These are phyloP conservation scores for Phytophthora ramorum DNA, from an alignment of 352 stramenopile genomes.

Conservation along the genomic window DNA sequence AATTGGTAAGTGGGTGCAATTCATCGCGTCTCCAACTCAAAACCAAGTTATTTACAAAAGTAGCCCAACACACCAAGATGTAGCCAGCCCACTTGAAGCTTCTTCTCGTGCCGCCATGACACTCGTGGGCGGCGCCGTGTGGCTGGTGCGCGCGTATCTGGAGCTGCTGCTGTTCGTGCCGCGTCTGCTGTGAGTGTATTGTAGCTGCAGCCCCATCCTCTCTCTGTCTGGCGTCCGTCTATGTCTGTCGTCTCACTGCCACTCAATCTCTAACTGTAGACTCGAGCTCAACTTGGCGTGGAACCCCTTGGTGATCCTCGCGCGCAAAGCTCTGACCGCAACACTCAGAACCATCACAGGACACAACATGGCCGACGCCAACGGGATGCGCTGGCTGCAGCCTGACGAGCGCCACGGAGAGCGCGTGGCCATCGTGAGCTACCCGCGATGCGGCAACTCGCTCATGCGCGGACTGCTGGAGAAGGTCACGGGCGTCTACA, in stretches of 20 bases:
- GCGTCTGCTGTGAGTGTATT: slow-evolving; percentile 62
- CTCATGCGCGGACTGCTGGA: slow-evolving; percentile 96
- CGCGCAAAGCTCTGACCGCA: slow-evolving; percentile 42
- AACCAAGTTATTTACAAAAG: neutral
- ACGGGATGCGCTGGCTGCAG: slow-evolving; percentile 71
- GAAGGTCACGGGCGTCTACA: slow-evolving; percentile 95
- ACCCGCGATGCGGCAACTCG: slow-evolving; percentile 97
- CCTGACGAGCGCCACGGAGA: slow-evolving; percentile 70
- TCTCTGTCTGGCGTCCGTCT: slow-evolving; percentile 23
- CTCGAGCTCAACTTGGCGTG: slow-evolving; percentile 69
- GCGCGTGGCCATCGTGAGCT: slow-evolving; percentile 94
- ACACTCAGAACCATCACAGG: slow-evolving; percentile 28
- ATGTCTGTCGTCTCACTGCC: slow-evolving; percentile 32
- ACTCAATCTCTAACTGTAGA: slow-evolving; percentile 23
- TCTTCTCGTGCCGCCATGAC: slow-evolving; percentile 19
- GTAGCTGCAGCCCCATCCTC: neutral
- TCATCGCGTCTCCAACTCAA: too few species aligned
- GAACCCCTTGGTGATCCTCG: slow-evolving; percentile 72
- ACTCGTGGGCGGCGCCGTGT: slow-evolving; percentile 45
- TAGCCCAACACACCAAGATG: neutral
- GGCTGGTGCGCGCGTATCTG: slow-evolving; percentile 67
- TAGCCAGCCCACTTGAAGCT: slow-evolving; percentile 1
- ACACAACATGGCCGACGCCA: slow-evolving; percentile 11
- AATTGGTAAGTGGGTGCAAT: too few species aligned
- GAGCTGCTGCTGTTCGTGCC: slow-evolving; percentile 71